Conservation (phyloP, 2,329 filamentous ascomycete species). For the Phaeosphaeria sp. region DNA sequence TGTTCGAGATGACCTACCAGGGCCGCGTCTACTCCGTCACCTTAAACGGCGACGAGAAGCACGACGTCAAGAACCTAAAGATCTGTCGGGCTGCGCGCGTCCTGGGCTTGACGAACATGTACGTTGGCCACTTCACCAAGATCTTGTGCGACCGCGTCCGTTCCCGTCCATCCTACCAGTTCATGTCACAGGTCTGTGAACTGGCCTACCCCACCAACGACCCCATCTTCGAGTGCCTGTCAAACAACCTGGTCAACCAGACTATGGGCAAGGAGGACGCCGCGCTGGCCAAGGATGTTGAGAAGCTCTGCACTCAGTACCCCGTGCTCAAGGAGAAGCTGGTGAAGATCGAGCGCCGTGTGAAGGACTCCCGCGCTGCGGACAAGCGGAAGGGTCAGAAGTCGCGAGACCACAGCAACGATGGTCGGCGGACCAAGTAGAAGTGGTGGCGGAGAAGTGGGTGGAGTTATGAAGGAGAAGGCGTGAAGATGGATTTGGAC, state of each 20-base stretch:
- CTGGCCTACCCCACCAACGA: slow-evolving; percentile 26
- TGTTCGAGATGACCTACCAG: slow-evolving; percentile 31
- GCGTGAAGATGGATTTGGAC: neutral
- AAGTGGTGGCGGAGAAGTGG: neutral
- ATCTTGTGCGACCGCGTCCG: slow-evolving; percentile 37
- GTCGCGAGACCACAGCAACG: neutral
- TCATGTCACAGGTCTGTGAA: slow-evolving; percentile 29
- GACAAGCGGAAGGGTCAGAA: neutral
- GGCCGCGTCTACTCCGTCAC: slow-evolving; percentile 32
- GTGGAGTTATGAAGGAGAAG: neutral
- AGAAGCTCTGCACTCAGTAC: slow-evolving; percentile 12
- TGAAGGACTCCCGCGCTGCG: neutral
- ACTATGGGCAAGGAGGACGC: neutral
- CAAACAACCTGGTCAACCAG: slow-evolving; percentile 29
- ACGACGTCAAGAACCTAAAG: slow-evolving; percentile 29
- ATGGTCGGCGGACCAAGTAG: neutral
- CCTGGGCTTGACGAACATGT: slow-evolving; percentile 36
- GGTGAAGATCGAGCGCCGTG: slow-evolving; percentile 14
- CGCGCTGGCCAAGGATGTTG: neutral
- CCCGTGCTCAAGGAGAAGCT: slow-evolving; percentile 11
- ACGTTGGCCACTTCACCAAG: slow-evolving; percentile 40
- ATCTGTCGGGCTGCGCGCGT: slow-evolving; percentile 33
- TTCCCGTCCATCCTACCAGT: slow-evolving; percentile 10
- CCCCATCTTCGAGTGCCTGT: slow-evolving; percentile 37
- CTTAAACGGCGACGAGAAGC: slow-evolving; percentile 16